These are phyloP conservation scores for Cordyceps tenuipes DNA, from an alignment of 2,329 filamentous ascomycete species.

Conservation along the genomic window DNA sequence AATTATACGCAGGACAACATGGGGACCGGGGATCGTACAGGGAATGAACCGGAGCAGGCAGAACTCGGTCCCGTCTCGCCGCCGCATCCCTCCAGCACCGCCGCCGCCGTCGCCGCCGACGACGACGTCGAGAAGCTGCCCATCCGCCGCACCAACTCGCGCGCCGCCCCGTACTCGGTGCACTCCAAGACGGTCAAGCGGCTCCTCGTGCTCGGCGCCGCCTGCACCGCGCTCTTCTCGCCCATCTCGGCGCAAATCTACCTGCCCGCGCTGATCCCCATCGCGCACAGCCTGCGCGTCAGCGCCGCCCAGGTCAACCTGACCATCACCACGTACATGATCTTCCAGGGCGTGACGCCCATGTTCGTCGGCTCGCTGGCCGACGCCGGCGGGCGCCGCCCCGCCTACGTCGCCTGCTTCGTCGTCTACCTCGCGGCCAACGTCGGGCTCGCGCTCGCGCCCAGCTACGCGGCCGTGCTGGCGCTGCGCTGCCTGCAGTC, in stretches of 20 bases:
- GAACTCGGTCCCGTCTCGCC: not conserved
- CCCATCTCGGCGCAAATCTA: constrained; percentile 44
- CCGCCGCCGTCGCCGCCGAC: too few species aligned
- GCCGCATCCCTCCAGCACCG: not conserved
- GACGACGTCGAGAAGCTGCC: not conserved
- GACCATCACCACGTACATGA: constrained; percentile 47
- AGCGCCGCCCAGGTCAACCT: constrained; percentile 36
- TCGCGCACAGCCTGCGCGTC: constrained; percentile 40
- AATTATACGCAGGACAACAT: not conserved
- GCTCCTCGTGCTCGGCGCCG: constrained; percentile 30
- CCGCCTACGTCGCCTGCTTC: constrained; percentile 46
- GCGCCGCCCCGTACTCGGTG: constrained; percentile 26
- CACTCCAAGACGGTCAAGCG: constrained; percentile 33
- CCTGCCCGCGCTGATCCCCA: constrained; percentile 41
- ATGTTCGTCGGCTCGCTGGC: constrained; percentile 48
- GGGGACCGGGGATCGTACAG: not conserved
- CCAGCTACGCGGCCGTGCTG: constrained; percentile 41
- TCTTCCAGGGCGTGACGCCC: constrained; percentile 53
- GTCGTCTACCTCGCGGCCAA: constrained; percentile 45
- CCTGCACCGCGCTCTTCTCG: constrained; percentile 35
- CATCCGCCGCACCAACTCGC: not conserved
- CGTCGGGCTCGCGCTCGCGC: constrained; percentile 43
- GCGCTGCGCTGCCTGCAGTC: constrained; percentile 49
- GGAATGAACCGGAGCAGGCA: not conserved
- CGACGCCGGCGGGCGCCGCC: constrained; percentile 44